Evolutionary conservation across 2,329 filamentous ascomycete genomes (phyloP).

Genomic region (Fusarium verrucosum): DNA sequence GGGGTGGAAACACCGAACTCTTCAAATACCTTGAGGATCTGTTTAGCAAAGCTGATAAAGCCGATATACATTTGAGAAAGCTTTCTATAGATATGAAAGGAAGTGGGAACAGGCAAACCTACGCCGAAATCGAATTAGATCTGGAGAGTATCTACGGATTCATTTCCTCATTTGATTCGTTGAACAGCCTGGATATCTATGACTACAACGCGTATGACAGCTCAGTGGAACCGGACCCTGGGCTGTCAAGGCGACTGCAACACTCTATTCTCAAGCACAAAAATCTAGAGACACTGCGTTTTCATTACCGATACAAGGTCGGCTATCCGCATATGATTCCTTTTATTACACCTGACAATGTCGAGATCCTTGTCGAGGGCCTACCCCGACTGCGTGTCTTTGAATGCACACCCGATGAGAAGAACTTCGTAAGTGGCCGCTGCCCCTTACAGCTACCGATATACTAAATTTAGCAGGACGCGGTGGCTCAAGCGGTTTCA

Average conservation of each 20-base stretch:
- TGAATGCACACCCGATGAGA: neutral
- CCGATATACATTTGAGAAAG: neutral
- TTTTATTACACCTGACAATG: fast-evolving
- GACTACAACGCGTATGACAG: neutral
- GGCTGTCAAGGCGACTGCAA: neutral
- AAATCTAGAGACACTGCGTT: neutral
- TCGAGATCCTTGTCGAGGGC: neutral
- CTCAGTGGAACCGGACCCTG: fast-evolving
- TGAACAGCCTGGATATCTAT: neutral
- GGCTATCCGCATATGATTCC: neutral
- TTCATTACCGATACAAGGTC: neutral
- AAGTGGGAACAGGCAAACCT: fast-evolving
- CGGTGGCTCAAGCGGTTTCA: neutral
- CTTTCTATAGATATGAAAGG: neutral
- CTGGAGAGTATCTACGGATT: constrained; percentile 7
- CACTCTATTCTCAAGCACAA: neutral
- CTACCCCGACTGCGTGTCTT: neutral
- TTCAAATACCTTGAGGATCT: neutral
- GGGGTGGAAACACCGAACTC: neutral
- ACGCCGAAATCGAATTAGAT: neutral
- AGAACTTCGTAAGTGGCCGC: neutral
- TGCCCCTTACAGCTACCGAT: fast-evolving
- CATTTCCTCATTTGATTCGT: neutral
- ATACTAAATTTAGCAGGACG: neutral
- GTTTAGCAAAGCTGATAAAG: neutral